Evolutionary conservation across 2,329 filamentous ascomycete genomes (phyloP).

Genomic region (Fusarium agapanthi): DNA sequence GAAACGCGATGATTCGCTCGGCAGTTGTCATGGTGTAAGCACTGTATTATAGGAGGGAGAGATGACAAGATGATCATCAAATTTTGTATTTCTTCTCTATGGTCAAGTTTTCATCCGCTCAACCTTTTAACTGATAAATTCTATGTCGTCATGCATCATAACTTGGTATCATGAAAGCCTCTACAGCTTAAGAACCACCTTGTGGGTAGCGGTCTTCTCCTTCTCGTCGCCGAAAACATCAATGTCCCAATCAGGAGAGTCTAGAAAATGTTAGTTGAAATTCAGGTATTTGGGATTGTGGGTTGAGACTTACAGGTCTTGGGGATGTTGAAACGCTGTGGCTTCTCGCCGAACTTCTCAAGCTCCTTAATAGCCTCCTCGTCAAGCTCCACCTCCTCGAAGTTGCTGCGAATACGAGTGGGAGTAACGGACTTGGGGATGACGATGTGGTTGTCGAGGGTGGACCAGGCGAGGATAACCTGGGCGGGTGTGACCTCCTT

Average conservation of each 20-base stretch:
- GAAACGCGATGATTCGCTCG: background rate
- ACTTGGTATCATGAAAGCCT: constrained; percentile 30
- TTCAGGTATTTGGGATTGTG: background rate
- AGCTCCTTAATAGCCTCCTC: constrained; percentile 68
- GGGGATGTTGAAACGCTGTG: constrained; percentile 57
- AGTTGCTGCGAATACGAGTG: constrained; percentile 74
- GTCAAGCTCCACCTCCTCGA: constrained; percentile 70
- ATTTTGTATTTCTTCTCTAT: constrained; percentile 11
- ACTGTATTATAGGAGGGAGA: background rate
- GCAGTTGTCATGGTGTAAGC: background rate
- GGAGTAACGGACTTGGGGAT: constrained; percentile 80
- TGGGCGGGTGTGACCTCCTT: constrained; percentile 54
- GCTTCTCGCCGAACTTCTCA: constrained; percentile 66
- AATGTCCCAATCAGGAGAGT: constrained; percentile 64
- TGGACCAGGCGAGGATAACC: constrained; percentile 66
- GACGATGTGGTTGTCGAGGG: constrained; percentile 70
- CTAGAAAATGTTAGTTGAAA: constrained; percentile 38
- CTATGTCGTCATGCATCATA: constrained; percentile 30
- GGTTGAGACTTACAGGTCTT: constrained; percentile 48
- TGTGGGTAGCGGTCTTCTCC: constrained; percentile 59
- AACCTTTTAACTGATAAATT: constrained; percentile 1
- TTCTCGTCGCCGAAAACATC: constrained; percentile 64
- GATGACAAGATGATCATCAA: constrained; percentile 8
- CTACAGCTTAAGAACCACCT: constrained; percentile 52
- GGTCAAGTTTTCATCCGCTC: background rate